Evolutionary conservation across 2,329 filamentous ascomycete genomes (phyloP).

Genomic region (Beauveria caledonica): DNA sequence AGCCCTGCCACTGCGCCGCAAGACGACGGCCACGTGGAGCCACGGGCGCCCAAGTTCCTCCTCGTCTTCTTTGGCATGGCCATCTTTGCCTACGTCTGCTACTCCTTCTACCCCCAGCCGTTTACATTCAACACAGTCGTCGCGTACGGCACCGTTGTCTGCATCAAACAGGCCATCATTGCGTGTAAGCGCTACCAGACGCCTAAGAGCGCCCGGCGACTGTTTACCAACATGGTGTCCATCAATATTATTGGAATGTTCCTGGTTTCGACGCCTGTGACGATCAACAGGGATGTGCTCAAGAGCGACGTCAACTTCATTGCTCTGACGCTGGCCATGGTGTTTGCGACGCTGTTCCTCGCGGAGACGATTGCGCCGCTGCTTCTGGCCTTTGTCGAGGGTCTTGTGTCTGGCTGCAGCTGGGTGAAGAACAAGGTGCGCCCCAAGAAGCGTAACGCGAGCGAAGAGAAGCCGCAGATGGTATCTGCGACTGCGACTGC

Average conservation of each 20-base stretch:
- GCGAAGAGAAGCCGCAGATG: not conserved
- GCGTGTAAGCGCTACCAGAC: slow-evolving; percentile 18
- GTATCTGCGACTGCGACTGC: no score
- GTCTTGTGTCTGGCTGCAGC: slow-evolving; percentile 13
- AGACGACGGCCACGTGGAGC: slow-evolving; percentile 15
- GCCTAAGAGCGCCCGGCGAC: slow-evolving; percentile 13
- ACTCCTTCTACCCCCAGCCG: slow-evolving; percentile 16
- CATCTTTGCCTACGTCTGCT: slow-evolving; percentile 17
- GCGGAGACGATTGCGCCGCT: slow-evolving; percentile 16
- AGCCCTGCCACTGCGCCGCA: not conserved
- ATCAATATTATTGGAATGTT: slow-evolving; percentile 17
- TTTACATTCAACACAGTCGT: slow-evolving; percentile 18
- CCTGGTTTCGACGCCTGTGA: slow-evolving; percentile 16
- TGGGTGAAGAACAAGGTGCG: not conserved
- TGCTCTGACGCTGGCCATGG: slow-evolving; percentile 16
- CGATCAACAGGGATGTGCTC: slow-evolving; percentile 13
- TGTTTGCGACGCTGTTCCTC: slow-evolving; percentile 16
- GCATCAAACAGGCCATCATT: slow-evolving; percentile 16
- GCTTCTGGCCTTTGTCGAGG: slow-evolving; percentile 14
- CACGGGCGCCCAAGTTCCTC: slow-evolving; percentile 14
- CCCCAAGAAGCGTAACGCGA: not conserved
- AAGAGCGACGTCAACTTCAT: slow-evolving; percentile 13
- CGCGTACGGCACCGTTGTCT: slow-evolving; percentile 16
- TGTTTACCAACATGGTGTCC: slow-evolving; percentile 18
- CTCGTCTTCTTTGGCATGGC: slow-evolving; percentile 15